Conservation (phyloP, 371 early-diverging fungal genomes). For the Rhizomucor miehei region DNA sequence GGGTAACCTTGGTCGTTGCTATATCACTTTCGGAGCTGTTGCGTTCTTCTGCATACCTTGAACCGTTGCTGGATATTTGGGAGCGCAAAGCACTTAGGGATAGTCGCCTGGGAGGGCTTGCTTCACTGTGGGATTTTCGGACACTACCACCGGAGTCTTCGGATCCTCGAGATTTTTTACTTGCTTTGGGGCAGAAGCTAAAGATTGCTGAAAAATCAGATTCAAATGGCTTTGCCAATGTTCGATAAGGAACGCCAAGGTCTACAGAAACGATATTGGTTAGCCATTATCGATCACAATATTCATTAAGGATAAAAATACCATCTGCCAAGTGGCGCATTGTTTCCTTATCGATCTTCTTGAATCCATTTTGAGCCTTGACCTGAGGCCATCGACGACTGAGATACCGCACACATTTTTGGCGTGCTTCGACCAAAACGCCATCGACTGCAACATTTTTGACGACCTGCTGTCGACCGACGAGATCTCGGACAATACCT, state of each 20-base stretch:
- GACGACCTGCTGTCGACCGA: conserved; percentile 42
- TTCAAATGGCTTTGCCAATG: conserved; percentile 27
- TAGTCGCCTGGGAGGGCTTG: conserved; percentile 9
- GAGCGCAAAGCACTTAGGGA: conserved; percentile 17
- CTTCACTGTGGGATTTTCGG: not conserved
- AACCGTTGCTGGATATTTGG: conserved; percentile 16
- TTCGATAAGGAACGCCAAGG: conserved; percentile 37
- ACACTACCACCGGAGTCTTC: not conserved
- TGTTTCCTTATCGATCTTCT: conserved; percentile 29
- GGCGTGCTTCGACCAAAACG: conserved; percentile 26
- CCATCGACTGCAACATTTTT: conserved; percentile 41
- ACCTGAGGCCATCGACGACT: conserved; percentile 33
- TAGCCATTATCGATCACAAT: no score
- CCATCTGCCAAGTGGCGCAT: conserved; percentile 26
- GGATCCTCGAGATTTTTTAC: conserved; percentile 5
- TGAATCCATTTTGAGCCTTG: conserved; percentile 36
- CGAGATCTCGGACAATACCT: conserved; percentile 41
- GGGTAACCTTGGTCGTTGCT: conserved; percentile 5
- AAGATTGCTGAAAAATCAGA: conserved; percentile 28
- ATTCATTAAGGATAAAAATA: conserved; percentile 8
- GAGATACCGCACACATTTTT: conserved; percentile 31
- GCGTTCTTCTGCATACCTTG: conserved; percentile 6
- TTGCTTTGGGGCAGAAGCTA: conserved; percentile 19
- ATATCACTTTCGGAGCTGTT: not conserved
- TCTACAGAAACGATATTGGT: conserved; percentile 5